These are phyloP conservation scores for Fusarium torulosum DNA, from an alignment of 2,329 filamentous ascomycete species.

Conservation along the genomic window DNA sequence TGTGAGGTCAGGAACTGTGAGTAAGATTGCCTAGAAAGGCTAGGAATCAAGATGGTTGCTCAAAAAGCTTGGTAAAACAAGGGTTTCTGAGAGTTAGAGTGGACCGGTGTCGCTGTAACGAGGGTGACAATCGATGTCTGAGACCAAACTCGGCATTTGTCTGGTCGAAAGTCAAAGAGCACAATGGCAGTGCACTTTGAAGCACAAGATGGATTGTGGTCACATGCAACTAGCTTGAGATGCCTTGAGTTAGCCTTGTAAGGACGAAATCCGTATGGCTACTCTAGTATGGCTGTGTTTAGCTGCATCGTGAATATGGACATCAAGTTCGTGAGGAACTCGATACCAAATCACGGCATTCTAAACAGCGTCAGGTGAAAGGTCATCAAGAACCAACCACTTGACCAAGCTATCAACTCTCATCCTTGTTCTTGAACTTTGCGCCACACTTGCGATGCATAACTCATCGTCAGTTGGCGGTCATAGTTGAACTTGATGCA, in stretches of 20 bases:
- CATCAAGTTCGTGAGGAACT: slow-evolving; percentile 15
- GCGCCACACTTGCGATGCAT: slow-evolving; percentile 24
- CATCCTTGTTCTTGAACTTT: slow-evolving; percentile 11
- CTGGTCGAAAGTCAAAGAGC: slow-evolving; percentile 8
- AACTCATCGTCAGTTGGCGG: slow-evolving; percentile 9
- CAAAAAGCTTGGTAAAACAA: slow-evolving; percentile 6
- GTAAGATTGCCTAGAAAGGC: slow-evolving; percentile 16
- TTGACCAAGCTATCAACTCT: neutral
- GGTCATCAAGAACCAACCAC: slow-evolving; percentile 5
- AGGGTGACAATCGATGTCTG: slow-evolving; percentile 6
- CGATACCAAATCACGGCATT: slow-evolving; percentile 19
- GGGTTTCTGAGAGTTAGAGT: slow-evolving; percentile 8
- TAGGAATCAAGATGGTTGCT: slow-evolving; percentile 3
- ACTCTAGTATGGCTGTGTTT: slow-evolving; percentile 18
- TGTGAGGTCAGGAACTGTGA: slow-evolving; percentile 13
- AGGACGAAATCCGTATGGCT: slow-evolving; percentile 15
- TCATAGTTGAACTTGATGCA: slow-evolving; percentile 6
- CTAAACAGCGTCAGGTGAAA: slow-evolving; percentile 14
- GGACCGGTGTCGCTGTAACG: neutral
- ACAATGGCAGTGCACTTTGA: slow-evolving; percentile 34
- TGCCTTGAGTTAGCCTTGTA: slow-evolving; percentile 14
- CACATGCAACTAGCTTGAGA: slow-evolving; percentile 9
- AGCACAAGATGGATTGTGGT: slow-evolving; percentile 7
- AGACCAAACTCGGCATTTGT: slow-evolving; percentile 5
- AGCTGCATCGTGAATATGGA: slow-evolving; percentile 24